These are phyloP conservation scores for Plantago ovata DNA, from an alignment of 257 asterid genomes.

Conservation along the genomic window DNA sequence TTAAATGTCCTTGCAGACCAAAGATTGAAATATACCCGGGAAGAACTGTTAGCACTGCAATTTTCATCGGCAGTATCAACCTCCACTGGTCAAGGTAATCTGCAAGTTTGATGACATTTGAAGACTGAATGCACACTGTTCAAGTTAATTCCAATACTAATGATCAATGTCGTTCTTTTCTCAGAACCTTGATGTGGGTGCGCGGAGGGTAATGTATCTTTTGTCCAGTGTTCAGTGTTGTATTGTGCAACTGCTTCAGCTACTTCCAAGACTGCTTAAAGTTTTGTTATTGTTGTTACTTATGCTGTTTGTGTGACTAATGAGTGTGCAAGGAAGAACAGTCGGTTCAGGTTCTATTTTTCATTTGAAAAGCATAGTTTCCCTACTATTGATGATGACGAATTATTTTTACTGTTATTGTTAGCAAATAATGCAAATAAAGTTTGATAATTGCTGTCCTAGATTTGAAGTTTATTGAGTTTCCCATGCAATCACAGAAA, in stretches of 20 bases:
- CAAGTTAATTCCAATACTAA: not conserved
- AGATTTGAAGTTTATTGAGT: too few species aligned
- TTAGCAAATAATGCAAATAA: too few species aligned
- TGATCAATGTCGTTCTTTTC: not conserved
- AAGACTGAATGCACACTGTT: not conserved
- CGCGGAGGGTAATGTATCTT: constrained; percentile 1
- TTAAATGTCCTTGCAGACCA: constrained; percentile 58
- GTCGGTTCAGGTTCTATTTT: too few species aligned
- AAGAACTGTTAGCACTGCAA: constrained; percentile 58
- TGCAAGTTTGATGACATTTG: constrained; percentile 15
- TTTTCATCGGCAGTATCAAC: constrained; percentile 27
- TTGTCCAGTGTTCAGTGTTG: constrained; percentile 6
- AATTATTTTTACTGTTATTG: too few species aligned
- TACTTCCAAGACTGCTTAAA: too few species aligned
- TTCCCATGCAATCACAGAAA: too few species aligned
- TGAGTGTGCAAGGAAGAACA: too few species aligned
- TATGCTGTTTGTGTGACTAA: too few species aligned
- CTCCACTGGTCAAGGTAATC: constrained; percentile 23
- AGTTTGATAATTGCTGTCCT: too few species aligned
- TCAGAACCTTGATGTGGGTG: not conserved
- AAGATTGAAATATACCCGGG: constrained; percentile 74
- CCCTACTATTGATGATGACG: too few species aligned
- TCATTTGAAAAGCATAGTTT: too few species aligned
- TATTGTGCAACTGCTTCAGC: not conserved
- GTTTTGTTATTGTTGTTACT: too few species aligned